phyloP scores from a whole-genome alignment of 192 early-diverging fungal genomes.

The Coemansia erecta region DNA sequence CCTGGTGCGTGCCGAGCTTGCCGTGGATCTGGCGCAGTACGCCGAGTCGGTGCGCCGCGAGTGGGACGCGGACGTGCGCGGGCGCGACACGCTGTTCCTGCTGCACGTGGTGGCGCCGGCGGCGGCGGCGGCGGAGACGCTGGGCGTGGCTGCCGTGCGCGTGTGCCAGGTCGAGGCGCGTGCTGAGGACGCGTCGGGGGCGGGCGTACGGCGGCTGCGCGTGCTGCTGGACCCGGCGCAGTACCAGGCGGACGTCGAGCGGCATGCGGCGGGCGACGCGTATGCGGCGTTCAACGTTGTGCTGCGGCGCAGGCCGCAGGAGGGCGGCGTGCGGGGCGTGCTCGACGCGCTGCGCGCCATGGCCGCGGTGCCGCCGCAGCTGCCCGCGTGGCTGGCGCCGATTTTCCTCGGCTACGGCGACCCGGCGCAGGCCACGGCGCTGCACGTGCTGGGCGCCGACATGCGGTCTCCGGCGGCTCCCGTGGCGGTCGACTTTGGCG shows the following conservation, averaged over 20 bases:
- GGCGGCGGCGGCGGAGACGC: slow-evolving; percentile 59
- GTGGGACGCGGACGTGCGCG: slow-evolving; percentile 79
- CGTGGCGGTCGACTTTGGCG: slow-evolving; percentile 72
- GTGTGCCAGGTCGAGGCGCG: slow-evolving; percentile 82
- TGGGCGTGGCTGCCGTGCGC: slow-evolving; percentile 77
- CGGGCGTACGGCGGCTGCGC: slow-evolving; percentile 59
- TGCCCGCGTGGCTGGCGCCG: slow-evolving; percentile 90
- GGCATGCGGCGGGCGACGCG: slow-evolving; percentile 58
- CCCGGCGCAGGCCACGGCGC: slow-evolving; percentile 61
- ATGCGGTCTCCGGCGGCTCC: slow-evolving; percentile 26
- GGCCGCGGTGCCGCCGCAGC: slow-evolving; percentile 57
- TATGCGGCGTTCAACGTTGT: slow-evolving; percentile 86
- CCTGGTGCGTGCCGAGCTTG: slow-evolving; percentile 79
- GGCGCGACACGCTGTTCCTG: slow-evolving; percentile 90
- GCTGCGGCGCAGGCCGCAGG: slow-evolving; percentile 81
- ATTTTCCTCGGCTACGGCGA: slow-evolving; percentile 96
- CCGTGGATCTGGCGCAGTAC: slow-evolving; percentile 65
- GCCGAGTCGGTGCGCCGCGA: slow-evolving; percentile 72
- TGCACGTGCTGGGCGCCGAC: slow-evolving; percentile 46
- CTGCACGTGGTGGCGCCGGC: slow-evolving; percentile 61
- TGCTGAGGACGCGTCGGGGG: slow-evolving; percentile 62
- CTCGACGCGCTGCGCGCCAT: slow-evolving; percentile 88
- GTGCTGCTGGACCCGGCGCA: slow-evolving; percentile 87
- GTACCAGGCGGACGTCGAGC: slow-evolving; percentile 50
- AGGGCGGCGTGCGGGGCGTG: slow-evolving; percentile 93